Base-by-base conservation (phyloP, 2,329 filamentous ascomycete species). In the Aureobasidium leucospermi region DNA sequence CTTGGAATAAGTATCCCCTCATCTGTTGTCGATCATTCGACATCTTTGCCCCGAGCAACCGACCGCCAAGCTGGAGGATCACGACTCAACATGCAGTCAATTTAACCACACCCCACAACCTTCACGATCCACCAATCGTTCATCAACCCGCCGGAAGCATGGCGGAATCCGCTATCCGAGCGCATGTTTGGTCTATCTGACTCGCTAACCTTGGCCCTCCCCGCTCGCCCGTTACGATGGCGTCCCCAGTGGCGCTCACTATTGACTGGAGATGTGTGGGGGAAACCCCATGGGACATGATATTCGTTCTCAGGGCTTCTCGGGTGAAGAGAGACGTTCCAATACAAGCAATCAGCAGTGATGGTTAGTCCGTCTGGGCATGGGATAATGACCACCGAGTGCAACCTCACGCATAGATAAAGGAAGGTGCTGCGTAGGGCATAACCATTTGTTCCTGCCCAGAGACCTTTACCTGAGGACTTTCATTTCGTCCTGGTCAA, bases 41-140 rank as follows among this genome's bases (percentile, higher is more conserved):
- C 32, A 58, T 58, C 43, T 47, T 58, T 58, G 15, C 19, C 43
- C 55, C 55, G 55, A 58, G 15, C 13, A 23, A 15, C 55, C 55
- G 55, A 58, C 34, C 16, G 55, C 55, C 55, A 58, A 58, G 55
- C 55, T 58, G 52, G 29, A 57, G 41, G 41, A 57, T 57, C 52
- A 23, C 29, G 13, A 45, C 31, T 4, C 34, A 10, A 48, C 19
- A 48, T 48, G 55, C 55, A 32, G 15, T 31, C 52, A 46, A 57
- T 45, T 46, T 57, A 57, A 45, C 41, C 41, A 43, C 19, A 45
- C 32, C 31, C 38, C 52, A 43, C 19, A 19, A 38, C 32, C 32
- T 6, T 16, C 6, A 38, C 11, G 3, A 36, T 56, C 52, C 52
- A 56, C 52, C 52, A 56, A 56, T 56, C 10, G 31, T 6, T 36